Base-by-base conservation (phyloP, 208 protist species). In the Leishmania turanica region DNA sequence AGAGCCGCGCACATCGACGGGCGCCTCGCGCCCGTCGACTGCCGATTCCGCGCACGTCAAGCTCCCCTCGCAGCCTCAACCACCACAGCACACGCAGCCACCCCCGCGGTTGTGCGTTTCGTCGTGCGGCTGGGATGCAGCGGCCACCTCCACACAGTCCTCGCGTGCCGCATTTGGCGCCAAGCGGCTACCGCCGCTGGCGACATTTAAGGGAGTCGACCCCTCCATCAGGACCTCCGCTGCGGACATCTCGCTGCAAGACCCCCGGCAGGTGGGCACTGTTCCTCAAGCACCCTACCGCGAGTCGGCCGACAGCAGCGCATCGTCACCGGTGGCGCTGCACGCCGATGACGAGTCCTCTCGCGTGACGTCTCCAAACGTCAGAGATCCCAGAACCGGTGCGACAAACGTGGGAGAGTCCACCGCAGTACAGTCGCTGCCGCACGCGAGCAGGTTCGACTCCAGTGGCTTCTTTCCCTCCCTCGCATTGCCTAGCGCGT, bases 191-290 rank as follows among this genome's bases (percentile, higher is more conserved):
- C 60, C 37, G 24, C 27, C 45, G 37, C 62, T 78, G 1, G 78
- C 73, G 72, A 40, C 13, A 1, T 83, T 77, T 34, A 45, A 72
- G 24, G 72, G 34, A 17, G 78, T 83, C 54, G 42, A 13, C 24
- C 34, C 68, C 27, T 27, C 68, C 68, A 7, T 42, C 66, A n/a
- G 15, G 40, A n/a, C 68, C 42, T 51, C 68, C 24, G 34, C 42
- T 72, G 9, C 9, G 42, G 24, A 21, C 24, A 47, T 19, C 42
- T 72, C 68, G 21, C 7, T n/a, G 19, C 37, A n/a, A 15, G 49
- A 31, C 7, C 31, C 24, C 27, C 21, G 58, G 5, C 27, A 74
- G 49, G 60, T n/a, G 27, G 49, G 34, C 2, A 51, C 54, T 13
- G 47, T 51, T 45, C 47, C 68, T 34, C 49, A 71, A 74, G 7